A percentile compares a stretch with the other conserved stretches of the same genome.
phyloP scores from a whole-genome alignment of 768 basidiomycete species.

The Collybia mongolica region DNA sequence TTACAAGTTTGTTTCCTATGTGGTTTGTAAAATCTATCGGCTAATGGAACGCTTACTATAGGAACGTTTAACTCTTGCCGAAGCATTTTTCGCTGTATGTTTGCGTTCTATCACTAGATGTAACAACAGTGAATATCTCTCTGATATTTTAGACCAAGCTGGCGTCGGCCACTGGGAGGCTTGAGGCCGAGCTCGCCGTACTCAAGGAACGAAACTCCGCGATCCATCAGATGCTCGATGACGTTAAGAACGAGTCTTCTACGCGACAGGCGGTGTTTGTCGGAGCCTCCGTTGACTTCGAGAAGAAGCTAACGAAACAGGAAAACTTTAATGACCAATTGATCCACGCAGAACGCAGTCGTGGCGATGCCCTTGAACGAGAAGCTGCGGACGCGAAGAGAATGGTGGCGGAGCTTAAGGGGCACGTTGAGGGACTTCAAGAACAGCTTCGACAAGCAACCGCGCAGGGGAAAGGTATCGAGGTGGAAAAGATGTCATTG shows the following conservation, averaged over 20 bases:
- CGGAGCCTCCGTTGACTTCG: slow-evolving; percentile 14
- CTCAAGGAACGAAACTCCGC: slow-evolving; percentile 37
- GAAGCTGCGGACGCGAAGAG: slow-evolving; percentile 17
- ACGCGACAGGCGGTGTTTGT: slow-evolving; percentile 13
- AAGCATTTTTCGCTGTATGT: slow-evolving; percentile 35
- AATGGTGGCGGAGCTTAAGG: slow-evolving; percentile 9
- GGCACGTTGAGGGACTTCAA: slow-evolving; percentile 6
- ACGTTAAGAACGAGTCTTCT: slow-evolving; percentile 26
- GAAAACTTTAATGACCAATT: slow-evolving; percentile 25
- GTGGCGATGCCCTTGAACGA: slow-evolving; percentile 25
- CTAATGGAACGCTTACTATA: slow-evolving; percentile 9
- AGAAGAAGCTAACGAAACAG: slow-evolving; percentile 26
- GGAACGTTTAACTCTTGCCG: slow-evolving; percentile 36
- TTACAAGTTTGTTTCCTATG: slow-evolving; percentile 9
- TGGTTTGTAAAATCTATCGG: too few species aligned
- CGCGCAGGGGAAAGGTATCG: background rate
- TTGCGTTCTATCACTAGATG: background rate
- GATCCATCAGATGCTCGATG: slow-evolving; percentile 20
- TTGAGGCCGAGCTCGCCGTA: slow-evolving; percentile 36
- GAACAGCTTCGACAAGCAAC: slow-evolving; percentile 10
- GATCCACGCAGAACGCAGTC: slow-evolving; percentile 22
- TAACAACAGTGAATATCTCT: background rate
- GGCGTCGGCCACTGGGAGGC: slow-evolving; percentile 29
- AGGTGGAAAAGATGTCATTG: slow-evolving; percentile 10
- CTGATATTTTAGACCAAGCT: slow-evolving; percentile 15